Evolutionary conservation across 345 rosid species (phyloP).

Genomic region (Moricandia arvensis): DNA sequence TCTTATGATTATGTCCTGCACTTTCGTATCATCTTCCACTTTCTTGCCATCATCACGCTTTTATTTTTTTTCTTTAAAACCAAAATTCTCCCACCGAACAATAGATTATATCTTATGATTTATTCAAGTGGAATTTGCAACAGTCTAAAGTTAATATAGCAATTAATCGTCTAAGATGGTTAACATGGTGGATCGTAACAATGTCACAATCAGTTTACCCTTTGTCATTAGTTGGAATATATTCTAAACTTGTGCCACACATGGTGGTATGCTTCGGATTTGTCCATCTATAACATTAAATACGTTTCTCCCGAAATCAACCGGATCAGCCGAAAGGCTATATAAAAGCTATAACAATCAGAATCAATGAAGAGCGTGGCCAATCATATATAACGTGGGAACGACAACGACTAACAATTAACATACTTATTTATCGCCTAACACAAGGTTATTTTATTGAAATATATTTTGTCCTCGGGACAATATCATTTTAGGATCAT

Average conservation of each 20-base stretch:
- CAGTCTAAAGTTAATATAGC: background rate
- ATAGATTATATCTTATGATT: background rate
- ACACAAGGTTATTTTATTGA: conserved; percentile 30
- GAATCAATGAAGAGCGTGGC: background rate
- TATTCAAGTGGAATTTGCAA: background rate
- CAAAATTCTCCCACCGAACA: conserved; percentile 3
- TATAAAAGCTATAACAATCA: background rate
- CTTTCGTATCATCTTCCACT: conserved; percentile 17
- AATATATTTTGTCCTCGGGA: conserved; percentile 88
- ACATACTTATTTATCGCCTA: background rate
- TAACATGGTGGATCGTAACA: too few relatives aligned
- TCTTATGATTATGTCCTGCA: conserved; percentile 23
- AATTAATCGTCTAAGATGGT: too few relatives aligned
- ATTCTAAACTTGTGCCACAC: too few relatives aligned
- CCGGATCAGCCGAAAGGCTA: too few relatives aligned
- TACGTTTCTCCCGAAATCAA: too few relatives aligned
- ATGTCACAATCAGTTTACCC: too few relatives aligned
- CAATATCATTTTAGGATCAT: conserved; percentile 80
- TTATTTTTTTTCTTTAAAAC: background rate
- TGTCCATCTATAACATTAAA: too few relatives aligned
- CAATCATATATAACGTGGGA: conserved; percentile 5
- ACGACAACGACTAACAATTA: conserved; percentile 3
- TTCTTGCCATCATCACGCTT: background rate
- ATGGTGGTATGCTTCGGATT: too few relatives aligned
- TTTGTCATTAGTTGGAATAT: too few relatives aligned